These are phyloP conservation scores for Clohesyomyces aquaticus DNA, from an alignment of 495 filamentous ascomycete genomes.

Conservation along the genomic window DNA sequence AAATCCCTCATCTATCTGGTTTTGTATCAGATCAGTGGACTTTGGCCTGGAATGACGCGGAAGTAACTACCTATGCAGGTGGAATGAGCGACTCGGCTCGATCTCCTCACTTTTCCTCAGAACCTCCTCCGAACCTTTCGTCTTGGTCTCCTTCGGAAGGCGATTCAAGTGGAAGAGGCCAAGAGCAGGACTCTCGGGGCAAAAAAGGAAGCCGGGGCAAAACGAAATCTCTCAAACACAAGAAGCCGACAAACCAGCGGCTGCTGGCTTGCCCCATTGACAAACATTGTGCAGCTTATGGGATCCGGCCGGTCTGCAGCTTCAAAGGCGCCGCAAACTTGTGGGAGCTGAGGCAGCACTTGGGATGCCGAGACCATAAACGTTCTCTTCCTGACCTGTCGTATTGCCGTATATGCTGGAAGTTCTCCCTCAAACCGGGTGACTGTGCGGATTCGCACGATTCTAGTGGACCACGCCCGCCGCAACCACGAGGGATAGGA, in stretches of 20 bases:
- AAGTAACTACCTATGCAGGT: neutral
- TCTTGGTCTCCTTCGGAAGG: neutral
- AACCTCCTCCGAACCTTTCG: neutral
- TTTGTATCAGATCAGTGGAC: neutral
- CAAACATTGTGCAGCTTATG: neutral
- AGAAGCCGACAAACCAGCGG: neutral
- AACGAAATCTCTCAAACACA: neutral
- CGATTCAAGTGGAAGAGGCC: neutral
- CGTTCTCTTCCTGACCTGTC: neutral
- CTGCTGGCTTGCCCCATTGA: neutral
- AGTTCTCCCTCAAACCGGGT: neutral
- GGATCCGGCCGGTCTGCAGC: neutral
- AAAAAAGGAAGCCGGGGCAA: neutral
- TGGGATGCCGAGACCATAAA: neutral
- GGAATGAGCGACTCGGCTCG: neutral
- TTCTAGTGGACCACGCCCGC: neutral
- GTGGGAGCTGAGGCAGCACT: neutral
- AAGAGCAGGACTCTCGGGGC: neutral
- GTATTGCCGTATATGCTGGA: neutral
- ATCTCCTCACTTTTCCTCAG: neutral
- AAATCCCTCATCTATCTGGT: neutral
- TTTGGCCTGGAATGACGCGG: neutral
- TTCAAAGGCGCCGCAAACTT: neutral
- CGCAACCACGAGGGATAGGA: neutral
- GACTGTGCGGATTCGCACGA: neutral